Evolutionary conservation across 495 filamentous ascomycete genomes (phyloP).

Genomic region (Terfezia boudieri): DNA sequence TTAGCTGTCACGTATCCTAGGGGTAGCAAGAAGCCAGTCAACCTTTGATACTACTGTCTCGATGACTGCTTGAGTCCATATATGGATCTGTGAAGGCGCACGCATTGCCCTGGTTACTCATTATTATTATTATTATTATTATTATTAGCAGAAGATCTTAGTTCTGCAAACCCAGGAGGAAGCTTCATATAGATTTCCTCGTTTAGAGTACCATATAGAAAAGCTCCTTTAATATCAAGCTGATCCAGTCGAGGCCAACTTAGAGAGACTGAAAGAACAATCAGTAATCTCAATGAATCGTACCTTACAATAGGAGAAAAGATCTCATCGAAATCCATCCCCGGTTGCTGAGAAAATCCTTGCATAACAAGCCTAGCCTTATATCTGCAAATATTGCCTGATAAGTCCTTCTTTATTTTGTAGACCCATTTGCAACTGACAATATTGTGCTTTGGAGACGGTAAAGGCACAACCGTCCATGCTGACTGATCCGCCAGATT

Average conservation of each 20-base stretch:
- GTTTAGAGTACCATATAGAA: not conserved
- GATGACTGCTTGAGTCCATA: constrained; percentile 13
- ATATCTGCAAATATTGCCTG: no score
- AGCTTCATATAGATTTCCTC: constrained; percentile 10
- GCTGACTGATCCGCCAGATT: no score
- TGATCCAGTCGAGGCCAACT: no score
- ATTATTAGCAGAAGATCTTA: no score
- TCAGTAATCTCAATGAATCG: no score
- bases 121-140: not conserved
- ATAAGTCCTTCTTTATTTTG: no score
- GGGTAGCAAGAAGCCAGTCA: constrained; percentile 1
- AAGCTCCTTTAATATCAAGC: no score
- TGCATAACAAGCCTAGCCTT: no score
- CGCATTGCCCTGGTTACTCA: not conserved
- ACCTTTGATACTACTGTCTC: constrained; percentile 3
- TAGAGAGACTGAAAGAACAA: no score
- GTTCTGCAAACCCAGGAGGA: constrained; percentile 1
- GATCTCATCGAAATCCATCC: no score
- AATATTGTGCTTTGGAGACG: not conserved
- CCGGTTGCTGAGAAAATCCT: no score
- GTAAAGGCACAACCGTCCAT: not conserved
- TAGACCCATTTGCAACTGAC: constrained; percentile 11
- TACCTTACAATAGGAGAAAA: no score
- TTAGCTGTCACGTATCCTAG: not conserved
- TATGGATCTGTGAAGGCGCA: not conserved